These are phyloP conservation scores for Gossypium trilobum DNA, from an alignment of 441 rosid species.

Conservation along the genomic window DNA sequence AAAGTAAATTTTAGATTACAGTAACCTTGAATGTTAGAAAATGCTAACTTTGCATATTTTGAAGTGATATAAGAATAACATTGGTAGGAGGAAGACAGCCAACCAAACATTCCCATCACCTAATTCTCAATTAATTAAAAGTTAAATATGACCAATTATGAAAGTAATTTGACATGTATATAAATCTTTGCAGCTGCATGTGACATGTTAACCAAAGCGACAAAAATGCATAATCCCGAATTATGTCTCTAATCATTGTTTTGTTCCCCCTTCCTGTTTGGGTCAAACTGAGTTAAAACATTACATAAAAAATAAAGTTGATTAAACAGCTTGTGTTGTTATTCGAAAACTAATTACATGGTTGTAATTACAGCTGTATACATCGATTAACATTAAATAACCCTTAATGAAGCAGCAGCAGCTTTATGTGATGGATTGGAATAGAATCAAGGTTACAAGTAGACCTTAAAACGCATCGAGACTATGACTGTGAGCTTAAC, in stretches of 20 bases:
- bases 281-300: not conserved
- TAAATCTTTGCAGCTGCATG: not conserved
- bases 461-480: too few relatives aligned
- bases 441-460: not conserved
- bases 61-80: too few relatives aligned
- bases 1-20: too few relatives aligned
- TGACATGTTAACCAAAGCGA: not conserved
- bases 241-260: not conserved
- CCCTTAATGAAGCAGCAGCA: not conserved
- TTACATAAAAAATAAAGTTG: not conserved
- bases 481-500: too few relatives aligned
- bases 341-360: not conserved
- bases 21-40: too few relatives aligned
- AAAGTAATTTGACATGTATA: not conserved
- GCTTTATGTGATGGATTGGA: not conserved
- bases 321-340: not conserved
- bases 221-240: not conserved
- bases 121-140: not conserved
- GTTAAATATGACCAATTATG: not conserved
- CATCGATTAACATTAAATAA: not conserved
- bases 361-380: not conserved
- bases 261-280: slow-evolving; percentile 3
- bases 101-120: not conserved
- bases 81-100: too few relatives aligned
- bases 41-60: too few relatives aligned